Percentiles rank a stretch among this genome's conserved stretches.
Conservation (phyloP, 768 basidiomycete genomes). For the Termitomyces sp. region DNA sequence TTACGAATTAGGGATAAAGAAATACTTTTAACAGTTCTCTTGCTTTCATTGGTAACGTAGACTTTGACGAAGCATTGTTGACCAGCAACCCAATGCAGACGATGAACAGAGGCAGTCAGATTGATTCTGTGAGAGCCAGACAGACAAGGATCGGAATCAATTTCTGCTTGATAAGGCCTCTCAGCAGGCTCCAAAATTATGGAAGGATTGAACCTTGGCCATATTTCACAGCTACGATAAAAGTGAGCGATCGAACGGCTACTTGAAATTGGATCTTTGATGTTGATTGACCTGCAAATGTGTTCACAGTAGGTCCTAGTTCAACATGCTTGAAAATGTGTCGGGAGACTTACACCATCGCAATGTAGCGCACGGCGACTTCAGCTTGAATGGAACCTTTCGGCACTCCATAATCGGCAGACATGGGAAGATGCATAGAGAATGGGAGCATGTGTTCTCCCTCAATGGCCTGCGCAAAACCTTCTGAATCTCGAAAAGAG, state of each 20-base stretch:
- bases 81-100: conserved; percentile 78
- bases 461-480: conserved; percentile 55
- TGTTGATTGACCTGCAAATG: conserved; percentile 57
- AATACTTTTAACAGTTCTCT: conserved; percentile 60
- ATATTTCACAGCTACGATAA: conserved; percentile 77
- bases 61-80: conserved; percentile 70
- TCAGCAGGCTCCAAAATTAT: conserved; percentile 55
- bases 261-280: conserved; percentile 58
- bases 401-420: conserved; percentile 43
- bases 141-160: not conserved
- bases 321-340: not conserved
- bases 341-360: not conserved
- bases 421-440: conserved; percentile 57
- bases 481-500: conserved; percentile 50
- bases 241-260: conserved; percentile 83
- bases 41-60: conserved; percentile 60
- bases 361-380: conserved; percentile 12
- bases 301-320: not conserved
- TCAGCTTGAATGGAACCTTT: conserved; percentile 60
- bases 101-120: conserved; percentile 62
- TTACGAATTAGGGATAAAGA: conserved; percentile 43
- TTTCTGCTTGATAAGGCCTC: conserved; percentile 15
- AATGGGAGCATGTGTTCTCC: conserved; percentile 74
- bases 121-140: conserved; percentile 50
- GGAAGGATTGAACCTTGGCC: conserved; percentile 67